phyloP scores from a whole-genome alignment of 495 filamentous ascomycete genomes.

The Neurospora sp. region DNA sequence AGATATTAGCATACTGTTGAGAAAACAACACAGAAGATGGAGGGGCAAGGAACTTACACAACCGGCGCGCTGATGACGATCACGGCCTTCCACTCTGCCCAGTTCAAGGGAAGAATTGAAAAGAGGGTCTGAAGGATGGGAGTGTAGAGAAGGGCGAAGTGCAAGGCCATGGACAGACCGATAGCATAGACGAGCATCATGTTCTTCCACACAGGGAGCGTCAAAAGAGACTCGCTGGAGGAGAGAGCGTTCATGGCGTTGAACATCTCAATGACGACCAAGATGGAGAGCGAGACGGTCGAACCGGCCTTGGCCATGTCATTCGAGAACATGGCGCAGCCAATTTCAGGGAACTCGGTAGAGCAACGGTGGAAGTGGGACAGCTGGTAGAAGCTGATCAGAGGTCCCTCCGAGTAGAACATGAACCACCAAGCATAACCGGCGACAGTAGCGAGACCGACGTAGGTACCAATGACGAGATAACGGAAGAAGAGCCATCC shows the following conservation, averaged over 20 bases:
- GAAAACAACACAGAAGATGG: neutral
- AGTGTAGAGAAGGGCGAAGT: slow-evolving; percentile 89
- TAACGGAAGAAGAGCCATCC: slow-evolving; percentile 98
- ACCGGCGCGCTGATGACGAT: slow-evolving; percentile 82
- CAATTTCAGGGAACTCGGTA: slow-evolving; percentile 76
- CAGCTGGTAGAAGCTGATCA: slow-evolving; percentile 87
- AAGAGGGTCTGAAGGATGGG: slow-evolving; percentile 85
- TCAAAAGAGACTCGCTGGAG: slow-evolving; percentile 87
- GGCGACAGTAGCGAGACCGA: slow-evolving; percentile 88
- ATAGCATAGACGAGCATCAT: slow-evolving; percentile 96
- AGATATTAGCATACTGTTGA: slow-evolving; percentile 25
- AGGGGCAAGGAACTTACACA: slow-evolving; percentile 54
- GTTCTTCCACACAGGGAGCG: slow-evolving; percentile 90
- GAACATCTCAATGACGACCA: slow-evolving; percentile 99
- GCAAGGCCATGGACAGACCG: slow-evolving; percentile 84
- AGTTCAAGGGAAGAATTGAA: slow-evolving; percentile 80
- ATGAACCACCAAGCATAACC: slow-evolving; percentile 99
- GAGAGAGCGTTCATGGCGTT: slow-evolving; percentile 99
- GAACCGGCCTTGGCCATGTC: slow-evolving; percentile 85
- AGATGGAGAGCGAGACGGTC: slow-evolving; percentile 81
- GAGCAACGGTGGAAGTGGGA: slow-evolving; percentile 92
- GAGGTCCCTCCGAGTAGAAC: slow-evolving; percentile 84
- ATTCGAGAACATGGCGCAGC: slow-evolving; percentile 88
- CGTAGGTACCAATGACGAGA: slow-evolving; percentile 90
- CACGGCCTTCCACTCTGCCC: slow-evolving; percentile 90